Evolutionary conservation across 352 stramenopile species (phyloP).

Genomic region (Achlya hypogyna): DNA sequence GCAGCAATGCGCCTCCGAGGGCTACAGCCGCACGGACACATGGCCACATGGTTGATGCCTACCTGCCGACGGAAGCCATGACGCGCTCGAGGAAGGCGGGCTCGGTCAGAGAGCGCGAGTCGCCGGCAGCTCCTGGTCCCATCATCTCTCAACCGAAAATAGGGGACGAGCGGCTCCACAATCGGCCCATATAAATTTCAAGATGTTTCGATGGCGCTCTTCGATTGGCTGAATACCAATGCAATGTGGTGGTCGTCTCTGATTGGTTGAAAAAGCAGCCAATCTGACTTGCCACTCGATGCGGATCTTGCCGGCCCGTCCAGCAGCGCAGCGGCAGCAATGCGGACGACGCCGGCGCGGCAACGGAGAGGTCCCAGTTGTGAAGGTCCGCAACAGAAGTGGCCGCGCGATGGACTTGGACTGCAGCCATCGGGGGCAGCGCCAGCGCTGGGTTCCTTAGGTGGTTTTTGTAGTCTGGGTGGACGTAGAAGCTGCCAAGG

Average conservation of each 20-base stretch:
- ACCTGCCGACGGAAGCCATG: slow-evolving; percentile 72
- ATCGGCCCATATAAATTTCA: not conserved
- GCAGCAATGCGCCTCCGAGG: not conserved
- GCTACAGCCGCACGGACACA: not conserved
- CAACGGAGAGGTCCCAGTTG: too few species aligned
- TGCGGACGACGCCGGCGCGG: too few species aligned
- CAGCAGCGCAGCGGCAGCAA: too few species aligned
- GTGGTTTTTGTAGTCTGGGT: too few species aligned
- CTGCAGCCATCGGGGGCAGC: too few species aligned
- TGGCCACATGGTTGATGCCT: too few species aligned
- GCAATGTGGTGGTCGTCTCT: not conserved
- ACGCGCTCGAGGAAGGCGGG: slow-evolving; percentile 72
- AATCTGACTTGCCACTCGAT: too few species aligned
- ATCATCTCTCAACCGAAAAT: not conserved
- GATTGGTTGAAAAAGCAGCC: slow-evolving; percentile 13
- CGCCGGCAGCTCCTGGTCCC: slow-evolving; percentile 23
- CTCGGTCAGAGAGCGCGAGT: slow-evolving; percentile 59
- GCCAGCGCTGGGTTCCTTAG: too few species aligned
- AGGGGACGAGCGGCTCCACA: not conserved
- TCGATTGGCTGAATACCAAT: not conserved
- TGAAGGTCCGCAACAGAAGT: too few species aligned
- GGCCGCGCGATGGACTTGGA: too few species aligned
- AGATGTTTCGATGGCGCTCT: not conserved
- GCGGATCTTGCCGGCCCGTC: not conserved
- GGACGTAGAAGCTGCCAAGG: too few species aligned